These are phyloP conservation scores for Corchorus capsularis DNA, from an alignment of 345 rosid species.

Conservation along the genomic window DNA sequence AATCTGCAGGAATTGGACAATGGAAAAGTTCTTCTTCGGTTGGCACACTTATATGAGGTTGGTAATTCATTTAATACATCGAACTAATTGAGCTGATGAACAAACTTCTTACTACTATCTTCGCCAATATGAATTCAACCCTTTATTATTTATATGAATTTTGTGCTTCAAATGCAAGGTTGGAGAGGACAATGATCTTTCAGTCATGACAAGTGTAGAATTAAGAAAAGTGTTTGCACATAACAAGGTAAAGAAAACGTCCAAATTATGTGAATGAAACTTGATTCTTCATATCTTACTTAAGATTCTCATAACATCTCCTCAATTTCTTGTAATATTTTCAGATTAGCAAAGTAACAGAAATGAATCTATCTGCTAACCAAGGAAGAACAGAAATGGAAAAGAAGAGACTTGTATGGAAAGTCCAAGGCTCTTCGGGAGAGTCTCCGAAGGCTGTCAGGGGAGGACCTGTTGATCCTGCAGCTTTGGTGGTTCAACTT, in stretches of 20 bases:
- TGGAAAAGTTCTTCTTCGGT: constrained; percentile 47
- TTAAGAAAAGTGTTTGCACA: constrained; percentile 62
- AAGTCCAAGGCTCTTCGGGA: constrained; percentile 34
- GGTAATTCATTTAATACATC: not conserved
- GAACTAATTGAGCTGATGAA: not conserved
- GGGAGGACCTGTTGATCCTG: constrained; percentile 56
- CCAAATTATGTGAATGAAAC: not conserved
- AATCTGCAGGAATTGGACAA: constrained; percentile 47
- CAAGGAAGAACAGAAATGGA: constrained; percentile 64
- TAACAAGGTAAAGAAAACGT: constrained; percentile 44
- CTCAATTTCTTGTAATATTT: not conserved
- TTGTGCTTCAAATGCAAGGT: constrained; percentile 36
- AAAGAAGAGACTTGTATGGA: constrained; percentile 62
- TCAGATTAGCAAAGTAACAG: constrained; percentile 45
- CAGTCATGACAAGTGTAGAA: constrained; percentile 63
- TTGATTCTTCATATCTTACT: not conserved
- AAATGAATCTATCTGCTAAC: constrained; percentile 56
- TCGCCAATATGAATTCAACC: too few relatives aligned
- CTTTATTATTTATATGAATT: not conserved
- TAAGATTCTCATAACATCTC: not conserved
- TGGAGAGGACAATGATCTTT: constrained; percentile 83
- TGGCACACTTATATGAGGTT: constrained; percentile 58
- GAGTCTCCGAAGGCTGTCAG: constrained; percentile 29
- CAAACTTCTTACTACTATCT: not conserved
- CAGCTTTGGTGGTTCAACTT: constrained; percentile 48